Conservation (phyloP, 176 grass and related monocot species). For the Eremochloa ophiuroides region DNA sequence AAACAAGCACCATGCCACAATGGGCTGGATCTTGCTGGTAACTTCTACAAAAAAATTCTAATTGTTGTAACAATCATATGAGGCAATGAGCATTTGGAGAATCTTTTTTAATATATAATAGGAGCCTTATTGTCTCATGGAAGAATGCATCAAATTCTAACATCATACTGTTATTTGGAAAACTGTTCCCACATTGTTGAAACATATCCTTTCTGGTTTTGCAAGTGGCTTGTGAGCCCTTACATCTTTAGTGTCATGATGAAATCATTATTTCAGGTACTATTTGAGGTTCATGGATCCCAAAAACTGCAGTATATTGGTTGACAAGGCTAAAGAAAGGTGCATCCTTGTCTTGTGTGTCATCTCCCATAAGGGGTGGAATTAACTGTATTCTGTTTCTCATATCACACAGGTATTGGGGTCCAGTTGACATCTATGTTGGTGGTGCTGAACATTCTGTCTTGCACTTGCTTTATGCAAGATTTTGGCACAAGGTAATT, state of each 20-base stretch:
- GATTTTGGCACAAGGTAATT: slow-evolving; percentile 98
- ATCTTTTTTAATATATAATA: not conserved
- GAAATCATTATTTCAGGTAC: slow-evolving; percentile 58
- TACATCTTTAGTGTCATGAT: not conserved
- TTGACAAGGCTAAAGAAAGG: slow-evolving; percentile 96
- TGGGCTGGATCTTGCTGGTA: slow-evolving; percentile 99
- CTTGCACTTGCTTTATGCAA: slow-evolving; percentile 97
- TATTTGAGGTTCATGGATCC: slow-evolving; percentile 99
- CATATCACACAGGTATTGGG: slow-evolving; percentile 72
- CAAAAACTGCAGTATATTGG: slow-evolving; percentile 73
- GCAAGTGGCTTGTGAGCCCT: not conserved
- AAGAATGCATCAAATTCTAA: not conserved
- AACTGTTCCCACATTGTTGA: not conserved
- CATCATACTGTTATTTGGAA: not conserved
- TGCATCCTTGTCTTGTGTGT: slow-evolving; percentile 31
- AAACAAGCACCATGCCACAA: slow-evolving; percentile 99
- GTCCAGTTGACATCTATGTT: slow-evolving; percentile 92
- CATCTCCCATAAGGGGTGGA: not conserved
- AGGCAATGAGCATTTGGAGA: not conserved
- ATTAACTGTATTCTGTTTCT: slow-evolving; percentile 7
- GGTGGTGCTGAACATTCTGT: slow-evolving; percentile 99
- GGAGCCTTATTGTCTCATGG: not conserved
- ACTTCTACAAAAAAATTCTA: slow-evolving; percentile 16
- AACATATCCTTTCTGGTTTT: slow-evolving; percentile 11
- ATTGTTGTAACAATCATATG: slow-evolving; percentile 7